Conservation (phyloP, 352 stramenopile genomes). For the Phytophthora megakarya region DNA sequence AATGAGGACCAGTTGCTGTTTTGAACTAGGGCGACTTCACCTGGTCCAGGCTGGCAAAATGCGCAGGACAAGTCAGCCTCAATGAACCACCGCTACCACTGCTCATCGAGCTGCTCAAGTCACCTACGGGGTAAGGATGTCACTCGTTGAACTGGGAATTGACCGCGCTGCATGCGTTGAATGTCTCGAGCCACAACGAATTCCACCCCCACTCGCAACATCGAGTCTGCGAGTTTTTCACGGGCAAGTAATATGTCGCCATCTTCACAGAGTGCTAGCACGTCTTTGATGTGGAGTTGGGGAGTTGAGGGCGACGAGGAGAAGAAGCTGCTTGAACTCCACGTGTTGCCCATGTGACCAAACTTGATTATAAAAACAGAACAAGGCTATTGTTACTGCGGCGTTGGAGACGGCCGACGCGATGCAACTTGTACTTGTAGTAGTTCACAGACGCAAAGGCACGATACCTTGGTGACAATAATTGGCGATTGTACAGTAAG, state of each 20-base stretch:
- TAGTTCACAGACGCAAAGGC: not conserved
- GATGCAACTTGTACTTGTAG: not conserved
- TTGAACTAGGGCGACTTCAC: constrained; percentile 22
- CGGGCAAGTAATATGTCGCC: constrained; percentile 62
- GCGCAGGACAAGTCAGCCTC: constrained; percentile 4
- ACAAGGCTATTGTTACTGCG: not conserved
- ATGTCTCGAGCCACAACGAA: constrained; percentile 54
- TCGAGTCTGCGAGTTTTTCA: constrained; percentile 42
- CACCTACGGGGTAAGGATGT: constrained; percentile 51
- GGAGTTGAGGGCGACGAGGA: constrained; percentile 1
- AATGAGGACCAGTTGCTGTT: constrained; percentile 1
- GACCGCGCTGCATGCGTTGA: constrained; percentile 46
- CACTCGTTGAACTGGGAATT: constrained; percentile 50
- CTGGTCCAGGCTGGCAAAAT: constrained; percentile 37
- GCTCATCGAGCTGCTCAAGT: not conserved
- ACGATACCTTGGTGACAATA: not conserved
- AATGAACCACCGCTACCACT: constrained; percentile 4
- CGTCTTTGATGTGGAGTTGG: constrained; percentile 36
- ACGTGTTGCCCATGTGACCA: constrained; percentile 27
- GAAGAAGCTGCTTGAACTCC: constrained; percentile 16
- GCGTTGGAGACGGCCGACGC: no score
- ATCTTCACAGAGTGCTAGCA: constrained; percentile 56
- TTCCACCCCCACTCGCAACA: constrained; percentile 45
- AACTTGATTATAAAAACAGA: not conserved
- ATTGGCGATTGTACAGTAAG: not conserved